A percentile compares a stretch with the other conserved stretches of the same genome.
phyloP scores from a whole-genome alignment of 306 rosid species.

The Pueraria montana region DNA sequence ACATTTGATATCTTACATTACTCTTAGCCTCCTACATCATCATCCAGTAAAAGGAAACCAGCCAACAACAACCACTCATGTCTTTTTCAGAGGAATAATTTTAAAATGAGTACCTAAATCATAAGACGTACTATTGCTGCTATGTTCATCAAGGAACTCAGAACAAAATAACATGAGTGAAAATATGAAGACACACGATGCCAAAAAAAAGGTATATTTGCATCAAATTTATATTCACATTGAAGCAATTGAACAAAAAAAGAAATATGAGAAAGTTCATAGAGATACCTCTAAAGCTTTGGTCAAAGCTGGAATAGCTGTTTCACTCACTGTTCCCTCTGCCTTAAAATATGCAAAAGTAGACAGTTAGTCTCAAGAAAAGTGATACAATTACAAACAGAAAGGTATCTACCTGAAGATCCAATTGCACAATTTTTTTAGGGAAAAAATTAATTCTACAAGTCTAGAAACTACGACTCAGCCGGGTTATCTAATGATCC shows the following conservation, averaged over 20 bases:
- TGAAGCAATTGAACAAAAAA: background rate
- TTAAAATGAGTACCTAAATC: background rate
- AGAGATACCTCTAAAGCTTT: constrained; percentile 72
- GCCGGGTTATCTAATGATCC: background rate
- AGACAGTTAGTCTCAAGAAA: constrained; percentile 38
- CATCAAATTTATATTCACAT: constrained; percentile 35
- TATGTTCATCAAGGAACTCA: constrained; percentile 13
- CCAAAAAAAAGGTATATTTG: background rate
- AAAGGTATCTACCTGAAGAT: background rate
- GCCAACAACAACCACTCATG: background rate
- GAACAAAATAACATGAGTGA: background rate
- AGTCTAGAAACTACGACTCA: background rate
- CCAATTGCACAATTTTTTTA: background rate
- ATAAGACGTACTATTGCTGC: background rate
- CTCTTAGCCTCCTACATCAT: background rate
- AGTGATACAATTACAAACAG: constrained; percentile 21
- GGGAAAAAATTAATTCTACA: background rate
- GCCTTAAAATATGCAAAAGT: constrained; percentile 65
- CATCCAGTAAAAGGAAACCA: constrained; percentile 3
- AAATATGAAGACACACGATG: constrained; percentile 20
- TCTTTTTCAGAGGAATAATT: background rate
- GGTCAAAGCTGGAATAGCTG: constrained; percentile 68
- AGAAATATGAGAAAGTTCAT: background rate
- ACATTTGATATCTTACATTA: background rate
- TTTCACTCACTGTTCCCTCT: constrained; percentile 81